Base-by-base conservation (phyloP, 2,329 filamentous ascomycete genomes). In the Mariannaea elegans region DNA sequence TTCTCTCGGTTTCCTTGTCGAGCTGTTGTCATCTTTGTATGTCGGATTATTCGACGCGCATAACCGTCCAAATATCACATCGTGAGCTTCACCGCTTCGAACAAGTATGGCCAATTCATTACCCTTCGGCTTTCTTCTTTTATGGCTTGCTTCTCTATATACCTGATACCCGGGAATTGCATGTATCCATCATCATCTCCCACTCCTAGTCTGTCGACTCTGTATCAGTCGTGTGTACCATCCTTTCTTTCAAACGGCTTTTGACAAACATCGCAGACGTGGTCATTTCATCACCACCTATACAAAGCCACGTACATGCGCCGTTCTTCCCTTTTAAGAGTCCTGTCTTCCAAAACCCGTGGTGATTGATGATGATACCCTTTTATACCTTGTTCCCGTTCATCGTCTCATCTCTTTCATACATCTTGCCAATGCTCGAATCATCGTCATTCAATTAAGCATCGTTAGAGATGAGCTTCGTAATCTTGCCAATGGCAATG, bases 401-500 rank as follows among this genome's bases (percentile, higher is more conserved):
- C 56, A 59, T 59, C 45, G 12, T 39, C 58, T 31, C 53, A 56
- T 64, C 56, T 48, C 42, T 47, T 36, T 64, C 59, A 59, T 51
- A 32, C 51, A 47, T 54, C 47, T 38, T 38, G 34, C 21, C 42
- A 32, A 41, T 23, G 32, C 27, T 46, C n/a, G 36, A 52, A 63
- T 47, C 61, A 45, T 65, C 57, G 56, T 68, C 31, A 60, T 67
- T 68, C 60, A 66, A 68, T 69, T 70, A 71, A 61, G 65, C 51
- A 10, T 71, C 68, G 56, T 80, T 76, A 7, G 73, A 80, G 70
- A 87, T 83, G 65, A 99, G 86, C 85, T 94, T 97, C 61, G 93
- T 97, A 77, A 99, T 96, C 87, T 99, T 99, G 73, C 95, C 95
- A 81, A 99, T 99, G 56, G 95, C 95, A 81, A 99, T 97, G 0